Base-by-base conservation (phyloP, 2,329 filamentous ascomycete species). In the Alternaria metachromatica region DNA sequence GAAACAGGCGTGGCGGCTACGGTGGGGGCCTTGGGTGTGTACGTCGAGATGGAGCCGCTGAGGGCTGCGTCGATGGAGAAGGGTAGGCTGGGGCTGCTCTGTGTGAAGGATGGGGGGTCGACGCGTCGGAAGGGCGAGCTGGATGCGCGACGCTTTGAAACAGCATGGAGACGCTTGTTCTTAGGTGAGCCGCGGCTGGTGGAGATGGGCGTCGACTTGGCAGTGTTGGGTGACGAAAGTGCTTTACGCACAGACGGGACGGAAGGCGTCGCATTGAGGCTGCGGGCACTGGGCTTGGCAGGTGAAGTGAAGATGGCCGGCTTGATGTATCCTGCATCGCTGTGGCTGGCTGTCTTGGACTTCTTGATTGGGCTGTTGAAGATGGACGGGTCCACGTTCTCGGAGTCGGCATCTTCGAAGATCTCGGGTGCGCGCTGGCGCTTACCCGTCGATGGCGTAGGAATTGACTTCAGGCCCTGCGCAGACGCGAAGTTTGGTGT, bases 1-100 rank as follows among this genome's bases (percentile, higher is more conserved):
- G 69, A 76, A 26, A 45, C 62, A 62, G 78, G 68, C n/a, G 76
- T 75, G 57, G 77, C 67, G 3, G 76, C 68, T 13, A 77, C 70
- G n/a, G 68, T 65, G 23, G 76, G 69, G 61, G 74, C 60, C 62
- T 83, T 86, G 49, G 84, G 82, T 4, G 82, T 82, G 78, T 90
- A 90, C 65, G 85, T 85, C 6, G 90, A 83, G 58, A 94, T 88
- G 26, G 91, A 93, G 54, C 92, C 91, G 77, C 88, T 92, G 67
- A 96, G 87, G 4, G 93, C 94, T 23, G 92, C 91, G 76, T 96
- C 92, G 63, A 97, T 89, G 57, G 91, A 94, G 81, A 97, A 96
- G 1, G 93, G 92, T 4, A 90, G 78, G 6, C 73, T 73, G 9
- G 79, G 76, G 30, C 80, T 82, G 60, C 82, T 76, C 58, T 83